These are phyloP conservation scores for Leishmania major DNA, from an alignment of 208 protist species.

Conservation along the genomic window DNA sequence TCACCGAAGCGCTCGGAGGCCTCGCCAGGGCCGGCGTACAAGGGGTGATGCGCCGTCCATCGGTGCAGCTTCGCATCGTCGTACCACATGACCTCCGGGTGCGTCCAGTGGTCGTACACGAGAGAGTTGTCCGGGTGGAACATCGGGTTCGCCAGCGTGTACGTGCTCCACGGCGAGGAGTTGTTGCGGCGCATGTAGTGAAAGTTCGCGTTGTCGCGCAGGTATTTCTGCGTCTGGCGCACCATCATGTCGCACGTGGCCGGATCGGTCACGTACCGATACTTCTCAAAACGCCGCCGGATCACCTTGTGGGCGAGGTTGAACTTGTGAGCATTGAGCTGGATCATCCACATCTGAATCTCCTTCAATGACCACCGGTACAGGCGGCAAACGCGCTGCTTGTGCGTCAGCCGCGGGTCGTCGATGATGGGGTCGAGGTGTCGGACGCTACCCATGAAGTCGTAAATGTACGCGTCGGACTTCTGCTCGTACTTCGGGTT, in stretches of 20 bases:
- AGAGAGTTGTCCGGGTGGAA: slow-evolving; percentile 89
- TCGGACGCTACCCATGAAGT: slow-evolving; percentile 79
- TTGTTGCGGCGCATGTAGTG: slow-evolving; percentile 88
- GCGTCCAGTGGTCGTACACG: slow-evolving; percentile 93
- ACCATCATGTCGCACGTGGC: slow-evolving; percentile 94
- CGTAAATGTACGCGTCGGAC: slow-evolving; percentile 81
- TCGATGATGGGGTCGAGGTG: slow-evolving; percentile 93
- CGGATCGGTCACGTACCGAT: slow-evolving; percentile 90
- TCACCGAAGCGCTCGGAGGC: slow-evolving; percentile 84
- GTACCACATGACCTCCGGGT: slow-evolving; percentile 92
- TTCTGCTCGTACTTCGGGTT: slow-evolving; percentile 87
- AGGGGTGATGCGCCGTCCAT: slow-evolving; percentile 82
- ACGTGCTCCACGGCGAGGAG: slow-evolving; percentile 78
- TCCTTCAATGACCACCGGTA: slow-evolving; percentile 91
- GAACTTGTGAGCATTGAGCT: slow-evolving; percentile 89
- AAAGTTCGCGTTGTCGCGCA: slow-evolving; percentile 84
- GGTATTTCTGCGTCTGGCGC: slow-evolving; percentile 91
- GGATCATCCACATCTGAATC: slow-evolving; percentile 87
- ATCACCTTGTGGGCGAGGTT: slow-evolving; percentile 92
- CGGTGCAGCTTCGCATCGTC: slow-evolving; percentile 91
- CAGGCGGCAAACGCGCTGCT: slow-evolving; percentile 90
- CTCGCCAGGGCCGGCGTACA: slow-evolving; percentile 81
- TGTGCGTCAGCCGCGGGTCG: slow-evolving; percentile 92
- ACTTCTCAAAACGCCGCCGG: slow-evolving; percentile 86
- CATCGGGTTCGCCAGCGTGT: slow-evolving; percentile 86